Evolutionary conservation across 768 basidiomycete species (phyloP), one percentile per base, ranked within the genome.

Genomic region (Leccinum uliginosum): DNA sequence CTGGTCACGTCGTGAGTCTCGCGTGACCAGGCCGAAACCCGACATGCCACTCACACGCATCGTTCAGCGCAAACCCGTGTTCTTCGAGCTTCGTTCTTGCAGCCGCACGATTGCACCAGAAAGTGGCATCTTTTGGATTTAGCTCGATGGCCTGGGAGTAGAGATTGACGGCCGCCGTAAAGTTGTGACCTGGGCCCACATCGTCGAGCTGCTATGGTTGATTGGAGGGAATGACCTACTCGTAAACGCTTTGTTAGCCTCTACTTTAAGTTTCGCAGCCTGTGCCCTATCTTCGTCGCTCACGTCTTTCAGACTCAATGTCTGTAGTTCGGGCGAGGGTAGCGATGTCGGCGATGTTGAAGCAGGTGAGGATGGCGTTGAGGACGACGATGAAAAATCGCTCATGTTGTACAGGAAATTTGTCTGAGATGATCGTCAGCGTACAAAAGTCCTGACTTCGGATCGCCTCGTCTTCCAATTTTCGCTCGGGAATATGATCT

Each of bases 91-190:
- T 97, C 73, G 95, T 92, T 51, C 96, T 83, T 14, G 91, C 82
- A 73, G 93, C 91, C 2, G 97, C 93, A 35, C 96, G 83, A 73
- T 98, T 98, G 68, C 89, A 94, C 89, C 91, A 98, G 52, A 96
- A 72, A 14, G 93, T 94, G 52, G 93, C 76, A 65, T 98, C 96
- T 54, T 78, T 76, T 0, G 93, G 94, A 69, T 99, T 94, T 67
- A 86, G 81, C 61, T 88, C 85, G 62, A 98, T 89, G 2, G 96
- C 92, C 35, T 85, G 74, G 3, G 87, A 81, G 71, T 98, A 99
- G 35, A 97, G 73, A 40, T 81, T 78, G 10, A 89, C 86, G 11
- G 95, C 93, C 15, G 74, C 70, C 21, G 80, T 78, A 69, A 94
- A 98, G 63, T 90, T 84, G 69, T 92, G 89, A 48, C 73, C 91